Base-by-base conservation (phyloP, 176 grass and related monocot genomes). In the Ensete glaucum region DNA sequence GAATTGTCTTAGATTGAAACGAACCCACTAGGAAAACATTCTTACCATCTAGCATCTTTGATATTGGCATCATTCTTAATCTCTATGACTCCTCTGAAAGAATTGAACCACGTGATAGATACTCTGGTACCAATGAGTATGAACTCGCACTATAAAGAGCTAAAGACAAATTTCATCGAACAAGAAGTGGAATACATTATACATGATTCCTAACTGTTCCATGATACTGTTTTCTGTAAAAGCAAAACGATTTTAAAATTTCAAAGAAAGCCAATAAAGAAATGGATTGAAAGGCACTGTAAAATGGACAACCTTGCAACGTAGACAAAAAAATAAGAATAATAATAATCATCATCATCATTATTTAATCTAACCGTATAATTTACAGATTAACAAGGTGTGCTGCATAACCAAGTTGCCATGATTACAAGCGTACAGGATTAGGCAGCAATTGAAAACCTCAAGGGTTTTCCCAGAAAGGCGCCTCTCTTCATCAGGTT, bases 351-450 rank as follows among this genome's bases (percentile, higher is more conserved):
- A 29, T 29, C 2, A 29, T 29, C 2, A 29, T 29, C 29, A 50
- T 70, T 20, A 70, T 70, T 70, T 70, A 8, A 70, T 15, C 50
- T 49, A 50, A 8, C 67, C 17, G 10, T 70, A 50, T 70, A 43
- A 9, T 70, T 70, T 70, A 15, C 50, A 43, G 67, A 19, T 50
- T 50, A 70, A 70, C 34, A 50, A 20, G 16, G 34, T 70, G 8
- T 70, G 34, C 16, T 50, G 51, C 43, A 70, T 70, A 51, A 70
- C 67, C 34, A 70, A 50, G 67, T 70, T 69, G 67, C 34, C 43
- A 50, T 50, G 67, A n/a, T 50, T 70, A 51, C 34, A 70, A 20
- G 8, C 50, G 9, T 29, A 50, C 67, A n/a, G 29, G 9, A 48
- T 50, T 13, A 70, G 17, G 67, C 34, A 70, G 43, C 67, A 70